These are phyloP conservation scores for Stentor coeruleus DNA, from an alignment of 73 alveolate species.

Conservation along the genomic window DNA sequence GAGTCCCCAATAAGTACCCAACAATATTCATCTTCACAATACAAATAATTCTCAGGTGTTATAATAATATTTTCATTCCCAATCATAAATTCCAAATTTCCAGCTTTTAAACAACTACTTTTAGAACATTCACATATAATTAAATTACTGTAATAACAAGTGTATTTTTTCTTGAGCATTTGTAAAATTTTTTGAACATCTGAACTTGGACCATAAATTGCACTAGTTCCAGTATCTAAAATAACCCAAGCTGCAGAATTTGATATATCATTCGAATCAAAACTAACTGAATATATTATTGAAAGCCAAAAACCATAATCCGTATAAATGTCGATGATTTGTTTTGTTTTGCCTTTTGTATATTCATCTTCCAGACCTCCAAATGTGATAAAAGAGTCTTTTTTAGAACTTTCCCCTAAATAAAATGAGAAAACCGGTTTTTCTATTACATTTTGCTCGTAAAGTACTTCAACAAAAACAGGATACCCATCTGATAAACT, in stretches of 20 bases:
- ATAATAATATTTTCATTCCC: too few species aligned
- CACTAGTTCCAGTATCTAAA: background rate
- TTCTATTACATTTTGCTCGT: background rate
- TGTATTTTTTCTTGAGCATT: background rate
- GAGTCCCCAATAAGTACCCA: too few species aligned
- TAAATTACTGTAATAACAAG: too few species aligned
- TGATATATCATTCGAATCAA: background rate
- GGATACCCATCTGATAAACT: background rate
- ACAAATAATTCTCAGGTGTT: too few species aligned
- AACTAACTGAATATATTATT: background rate
- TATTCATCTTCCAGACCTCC: background rate
- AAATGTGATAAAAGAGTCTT: background rate
- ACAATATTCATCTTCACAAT: too few species aligned
- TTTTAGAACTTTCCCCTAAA: background rate
- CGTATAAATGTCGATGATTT: background rate
- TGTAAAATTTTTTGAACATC: background rate
- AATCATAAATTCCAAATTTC: too few species aligned
- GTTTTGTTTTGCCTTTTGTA: background rate
- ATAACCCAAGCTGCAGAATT: background rate
- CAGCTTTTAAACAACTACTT: too few species aligned
- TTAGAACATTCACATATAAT: too few species aligned
- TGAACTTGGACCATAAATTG: background rate
- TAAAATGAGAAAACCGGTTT: background rate
- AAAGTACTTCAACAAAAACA: background rate
- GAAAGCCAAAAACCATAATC: background rate